A percentile compares a stretch with the other conserved stretches of the same genome.
Evolutionary conservation across 2,329 filamentous ascomycete species (phyloP).

Genomic region (Ophiognomonia clavigignenti-juglandacearum): DNA sequence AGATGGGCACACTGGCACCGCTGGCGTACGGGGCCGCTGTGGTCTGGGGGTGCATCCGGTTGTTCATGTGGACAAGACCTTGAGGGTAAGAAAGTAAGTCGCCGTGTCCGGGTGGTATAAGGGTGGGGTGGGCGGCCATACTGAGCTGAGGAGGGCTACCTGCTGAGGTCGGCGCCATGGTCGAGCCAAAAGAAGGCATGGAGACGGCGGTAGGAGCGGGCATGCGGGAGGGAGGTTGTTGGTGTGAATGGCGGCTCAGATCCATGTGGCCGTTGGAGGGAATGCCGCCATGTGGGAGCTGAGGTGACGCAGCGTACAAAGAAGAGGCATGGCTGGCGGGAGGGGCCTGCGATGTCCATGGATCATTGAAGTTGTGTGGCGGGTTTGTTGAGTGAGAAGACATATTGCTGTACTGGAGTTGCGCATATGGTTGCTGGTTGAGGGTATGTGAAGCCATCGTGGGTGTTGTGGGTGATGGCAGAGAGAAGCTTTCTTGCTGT

Average conservation of each 20-base stretch:
- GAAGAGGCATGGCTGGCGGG: constrained; percentile 51
- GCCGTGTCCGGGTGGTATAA: constrained; percentile 49
- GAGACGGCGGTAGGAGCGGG: constrained; percentile 54
- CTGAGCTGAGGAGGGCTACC: constrained; percentile 56
- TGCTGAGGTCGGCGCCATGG: constrained; percentile 66
- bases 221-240: constrained; percentile 36
- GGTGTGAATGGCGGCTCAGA: constrained; percentile 49
- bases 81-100: constrained; percentile 67
- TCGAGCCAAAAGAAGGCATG: constrained; percentile 65
- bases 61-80: constrained; percentile 70
- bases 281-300: constrained; percentile 43
- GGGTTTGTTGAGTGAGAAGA: constrained; percentile 56
- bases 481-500: no score
- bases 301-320: constrained; percentile 52
- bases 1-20: constrained; percentile 46
- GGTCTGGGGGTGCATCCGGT: constrained; percentile 55
- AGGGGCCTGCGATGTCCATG: constrained; percentile 65
- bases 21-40: constrained; percentile 66
- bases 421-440: constrained; percentile 75
- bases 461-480: no score
- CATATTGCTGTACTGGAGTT: constrained; percentile 76
- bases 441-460: no score
- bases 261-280: constrained; percentile 54
- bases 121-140: constrained; percentile 47
- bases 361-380: constrained; percentile 80